Conservation (phyloP, 2,329 filamentous ascomycete genomes). For the Rutstroemia sp. region DNA sequence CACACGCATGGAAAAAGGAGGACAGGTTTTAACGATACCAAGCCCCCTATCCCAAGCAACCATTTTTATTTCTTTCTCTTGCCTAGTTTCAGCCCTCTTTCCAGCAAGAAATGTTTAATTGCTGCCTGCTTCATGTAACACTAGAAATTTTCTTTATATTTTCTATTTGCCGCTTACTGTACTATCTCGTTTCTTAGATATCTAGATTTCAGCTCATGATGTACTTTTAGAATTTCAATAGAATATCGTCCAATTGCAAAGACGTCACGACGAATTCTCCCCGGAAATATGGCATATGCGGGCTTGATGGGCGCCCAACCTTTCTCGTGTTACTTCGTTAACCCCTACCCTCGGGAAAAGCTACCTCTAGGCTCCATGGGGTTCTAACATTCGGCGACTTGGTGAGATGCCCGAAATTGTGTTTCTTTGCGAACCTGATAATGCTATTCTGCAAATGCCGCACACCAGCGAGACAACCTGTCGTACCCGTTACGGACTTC, state of each 20-base stretch:
- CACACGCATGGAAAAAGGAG: not conserved
- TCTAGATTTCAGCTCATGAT: conserved; percentile 1
- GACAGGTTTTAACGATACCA: not conserved
- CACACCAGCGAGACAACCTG: no score
- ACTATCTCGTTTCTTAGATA: not conserved
- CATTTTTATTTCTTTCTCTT: not conserved
- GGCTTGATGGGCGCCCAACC: not conserved
- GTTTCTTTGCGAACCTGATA: not conserved
- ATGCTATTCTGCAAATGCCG: not conserved
- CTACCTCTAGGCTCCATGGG: not conserved
- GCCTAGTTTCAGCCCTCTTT: not conserved
- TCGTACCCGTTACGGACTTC: no score
- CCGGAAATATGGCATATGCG: not conserved
- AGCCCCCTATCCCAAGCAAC: not conserved
- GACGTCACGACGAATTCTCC: not conserved
- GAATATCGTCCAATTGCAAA: conserved; percentile 1
- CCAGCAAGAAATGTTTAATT: not conserved
- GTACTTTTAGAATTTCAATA: conserved; percentile 1
- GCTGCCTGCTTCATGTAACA: conserved; percentile 5
- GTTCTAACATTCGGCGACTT: not conserved
- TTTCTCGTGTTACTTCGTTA: not conserved
- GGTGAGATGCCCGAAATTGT: not conserved
- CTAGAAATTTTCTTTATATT: not conserved
- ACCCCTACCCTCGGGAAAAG: not conserved
- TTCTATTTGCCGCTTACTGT: conserved; percentile 1